Evolutionary conservation across 2,329 filamentous ascomycete species (phyloP).

Genomic region (Arthrinium phaeospermum): DNA sequence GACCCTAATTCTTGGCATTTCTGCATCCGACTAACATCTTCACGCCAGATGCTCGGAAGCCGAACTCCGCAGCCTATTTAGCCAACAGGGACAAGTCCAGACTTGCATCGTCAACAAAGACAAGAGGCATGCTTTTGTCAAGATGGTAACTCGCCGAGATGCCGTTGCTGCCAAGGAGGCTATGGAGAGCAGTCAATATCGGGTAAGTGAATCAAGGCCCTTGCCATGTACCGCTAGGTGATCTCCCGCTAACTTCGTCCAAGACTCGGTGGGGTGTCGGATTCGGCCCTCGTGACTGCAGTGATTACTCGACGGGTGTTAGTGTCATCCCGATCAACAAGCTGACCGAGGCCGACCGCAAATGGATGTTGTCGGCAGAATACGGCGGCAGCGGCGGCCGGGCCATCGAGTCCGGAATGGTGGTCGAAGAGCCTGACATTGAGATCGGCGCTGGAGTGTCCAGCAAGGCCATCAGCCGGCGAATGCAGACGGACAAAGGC

Average conservation of each 20-base stretch:
- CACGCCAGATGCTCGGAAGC: constrained; percentile 70
- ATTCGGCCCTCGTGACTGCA: constrained; percentile 95
- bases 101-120: constrained; percentile 98
- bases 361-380: constrained; percentile 95
- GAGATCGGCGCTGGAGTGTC: constrained; percentile 98
- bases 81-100: constrained; percentile 84
- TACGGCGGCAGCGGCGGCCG: constrained; percentile 90
- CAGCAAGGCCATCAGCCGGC: constrained; percentile 80
- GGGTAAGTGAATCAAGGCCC: constrained; percentile 56
- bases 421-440: constrained; percentile 96
- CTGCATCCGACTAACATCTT: constrained; percentile 20
- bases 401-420: constrained; percentile 79
- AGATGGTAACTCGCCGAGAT: constrained; percentile 91
- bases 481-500: constrained; percentile 72
- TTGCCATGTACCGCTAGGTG: neutral
- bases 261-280: constrained; percentile 97
- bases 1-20: constrained; percentile 19
- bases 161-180: constrained; percentile 83
- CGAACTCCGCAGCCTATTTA: constrained; percentile 82
- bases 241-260: constrained; percentile 25
- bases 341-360: constrained; percentile 93
- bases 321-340: constrained; percentile 92
- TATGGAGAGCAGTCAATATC: constrained; percentile 82
- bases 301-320: constrained; percentile 90
- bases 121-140: constrained; percentile 97